Evolutionary conservation across 2,329 filamentous ascomycete genomes (phyloP).

Genomic region (Sporothrix dimorphospora): DNA sequence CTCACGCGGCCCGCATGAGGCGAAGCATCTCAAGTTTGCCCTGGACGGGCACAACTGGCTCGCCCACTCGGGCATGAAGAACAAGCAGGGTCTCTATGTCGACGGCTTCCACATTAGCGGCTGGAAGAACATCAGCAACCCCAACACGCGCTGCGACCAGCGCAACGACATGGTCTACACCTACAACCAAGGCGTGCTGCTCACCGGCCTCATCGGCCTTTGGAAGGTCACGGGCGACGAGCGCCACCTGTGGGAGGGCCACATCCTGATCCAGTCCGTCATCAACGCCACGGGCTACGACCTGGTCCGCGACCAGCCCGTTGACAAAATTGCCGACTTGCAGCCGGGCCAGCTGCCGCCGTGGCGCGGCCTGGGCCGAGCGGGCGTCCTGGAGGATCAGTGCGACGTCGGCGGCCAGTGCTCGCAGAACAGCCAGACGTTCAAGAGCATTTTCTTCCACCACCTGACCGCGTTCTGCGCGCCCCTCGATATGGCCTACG

Average conservation of each 20-base stretch:
- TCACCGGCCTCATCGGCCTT: conserved; percentile 78
- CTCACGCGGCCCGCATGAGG: conserved; percentile 49
- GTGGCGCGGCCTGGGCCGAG: conserved; percentile 77
- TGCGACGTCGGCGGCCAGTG: conserved; percentile 78
- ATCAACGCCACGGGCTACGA: conserved; percentile 80
- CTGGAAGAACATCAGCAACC: conserved; percentile 60
- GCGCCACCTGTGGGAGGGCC: conserved; percentile 76
- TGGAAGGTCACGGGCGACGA: conserved; percentile 77
- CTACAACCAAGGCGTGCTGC: conserved; percentile 91
- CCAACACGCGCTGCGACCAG: conserved; percentile 74
- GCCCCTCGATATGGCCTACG: conserved; percentile 52
- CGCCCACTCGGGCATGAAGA: conserved; percentile 76
- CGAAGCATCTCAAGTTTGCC: conserved; percentile 71
- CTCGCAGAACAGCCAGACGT: conserved; percentile 83
- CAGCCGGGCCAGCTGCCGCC: conserved; percentile 47
- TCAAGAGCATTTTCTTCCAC: conserved; percentile 95
- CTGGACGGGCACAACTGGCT: conserved; percentile 83
- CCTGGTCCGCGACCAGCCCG: conserved; percentile 46
- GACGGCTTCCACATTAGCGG: conserved; percentile 87
- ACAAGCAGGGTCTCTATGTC: conserved; percentile 71
- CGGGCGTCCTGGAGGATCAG: conserved; percentile 79
- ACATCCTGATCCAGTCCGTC: conserved; percentile 73
- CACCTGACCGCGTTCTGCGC: conserved; percentile 80
- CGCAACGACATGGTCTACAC: conserved; percentile 91
- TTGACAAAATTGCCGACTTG: conserved; percentile 45